These are phyloP conservation scores for Centella asiatica DNA, from an alignment of 129 eudicot species.

Conservation along the genomic window DNA sequence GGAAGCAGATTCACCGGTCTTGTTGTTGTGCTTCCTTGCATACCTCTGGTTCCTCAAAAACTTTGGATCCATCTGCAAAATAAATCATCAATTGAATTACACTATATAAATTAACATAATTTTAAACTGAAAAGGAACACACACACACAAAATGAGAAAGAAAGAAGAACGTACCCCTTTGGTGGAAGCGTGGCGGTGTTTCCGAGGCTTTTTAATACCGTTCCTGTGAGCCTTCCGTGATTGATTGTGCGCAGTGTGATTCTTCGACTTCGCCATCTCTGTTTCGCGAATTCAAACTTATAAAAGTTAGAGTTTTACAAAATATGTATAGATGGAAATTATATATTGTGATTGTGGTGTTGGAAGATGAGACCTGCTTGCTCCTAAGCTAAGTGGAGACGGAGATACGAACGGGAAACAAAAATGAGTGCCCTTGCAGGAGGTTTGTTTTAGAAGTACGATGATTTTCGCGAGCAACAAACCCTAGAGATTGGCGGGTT, in stretches of 20 bases:
- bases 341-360: too few relatives aligned
- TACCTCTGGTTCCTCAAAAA: constrained; percentile 99
- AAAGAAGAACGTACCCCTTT: constrained; percentile 47
- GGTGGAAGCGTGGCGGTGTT: constrained; percentile 81
- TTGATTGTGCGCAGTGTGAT: constrained; percentile 12
- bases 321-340: too few relatives aligned
- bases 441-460: too few relatives aligned
- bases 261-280: constrained; percentile 14
- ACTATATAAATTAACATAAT: neutral
- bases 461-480: too few relatives aligned
- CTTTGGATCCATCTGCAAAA: constrained; percentile 83
- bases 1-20: constrained; percentile 35
- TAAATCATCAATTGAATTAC: neutral
- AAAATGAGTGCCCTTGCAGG: too few relatives aligned
- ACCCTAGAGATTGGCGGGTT: too few relatives aligned
- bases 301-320: too few relatives aligned
- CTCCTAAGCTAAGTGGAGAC: too few relatives aligned
- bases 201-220: constrained; percentile 88
- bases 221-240: constrained; percentile 36
- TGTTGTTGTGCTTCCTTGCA: constrained; percentile 94
- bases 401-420: too few relatives aligned
- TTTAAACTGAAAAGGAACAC: neutral
- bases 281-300: too few relatives aligned
- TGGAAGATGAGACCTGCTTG: too few relatives aligned
- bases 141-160: neutral